These are phyloP conservation scores for Exophiala mesophila DNA, from an alignment of 2,329 filamentous ascomycete species.

Conservation along the genomic window DNA sequence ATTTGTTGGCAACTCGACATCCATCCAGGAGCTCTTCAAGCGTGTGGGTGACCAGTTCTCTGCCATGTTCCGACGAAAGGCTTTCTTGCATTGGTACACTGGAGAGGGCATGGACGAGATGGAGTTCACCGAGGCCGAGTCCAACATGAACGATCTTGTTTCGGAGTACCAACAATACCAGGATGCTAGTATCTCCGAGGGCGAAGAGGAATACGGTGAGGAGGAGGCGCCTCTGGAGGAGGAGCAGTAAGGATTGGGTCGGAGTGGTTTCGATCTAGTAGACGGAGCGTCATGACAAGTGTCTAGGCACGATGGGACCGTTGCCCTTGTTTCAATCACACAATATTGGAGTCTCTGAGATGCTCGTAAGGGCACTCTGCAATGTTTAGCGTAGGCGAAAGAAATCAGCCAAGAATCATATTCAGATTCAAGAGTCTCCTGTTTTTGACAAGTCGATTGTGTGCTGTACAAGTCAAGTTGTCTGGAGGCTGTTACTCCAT, in stretches of 20 bases:
- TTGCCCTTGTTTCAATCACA: not conserved
- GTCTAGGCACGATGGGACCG: not conserved
- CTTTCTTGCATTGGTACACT: conserved; percentile 99
- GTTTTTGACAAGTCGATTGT: no score
- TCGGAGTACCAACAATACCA: conserved; percentile 99
- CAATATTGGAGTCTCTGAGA: not conserved
- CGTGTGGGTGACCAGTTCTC: conserved; percentile 99
- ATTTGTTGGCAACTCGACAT: conserved; percentile 98
- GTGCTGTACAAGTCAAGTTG: no score
- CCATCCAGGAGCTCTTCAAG: conserved; percentile 99
- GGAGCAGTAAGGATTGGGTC: conserved; percentile 18
- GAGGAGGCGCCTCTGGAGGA: conserved; percentile 24
- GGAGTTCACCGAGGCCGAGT: conserved; percentile 99
- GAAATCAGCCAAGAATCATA: not conserved
- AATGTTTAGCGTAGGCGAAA: not conserved
- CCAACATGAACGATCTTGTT: conserved; percentile 99
- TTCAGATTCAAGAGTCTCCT: no score
- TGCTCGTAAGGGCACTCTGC: not conserved
- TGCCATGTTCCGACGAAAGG: conserved; percentile 99
- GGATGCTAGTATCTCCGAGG: conserved; percentile 95
- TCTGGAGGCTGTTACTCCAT: no score
- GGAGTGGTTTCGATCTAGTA: not conserved
- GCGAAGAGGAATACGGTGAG: conserved; percentile 75
- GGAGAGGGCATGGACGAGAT: conserved; percentile 99
- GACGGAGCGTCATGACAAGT: not conserved